Base-by-base conservation (phyloP, 2,329 filamentous ascomycete species). In the Coniosporium tulheliwenetii region DNA sequence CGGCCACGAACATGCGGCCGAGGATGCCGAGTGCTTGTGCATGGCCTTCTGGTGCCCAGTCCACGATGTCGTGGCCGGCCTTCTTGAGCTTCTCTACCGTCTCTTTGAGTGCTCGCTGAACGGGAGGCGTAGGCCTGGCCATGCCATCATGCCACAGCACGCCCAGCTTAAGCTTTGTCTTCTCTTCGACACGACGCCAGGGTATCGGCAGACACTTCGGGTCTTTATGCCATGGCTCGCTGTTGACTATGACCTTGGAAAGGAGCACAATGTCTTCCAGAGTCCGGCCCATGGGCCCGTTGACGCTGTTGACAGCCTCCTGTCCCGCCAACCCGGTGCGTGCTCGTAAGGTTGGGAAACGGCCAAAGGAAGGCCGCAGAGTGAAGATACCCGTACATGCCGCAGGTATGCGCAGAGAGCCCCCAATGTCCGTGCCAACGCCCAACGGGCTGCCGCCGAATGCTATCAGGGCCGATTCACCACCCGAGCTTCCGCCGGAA, bases 401-500 rank as follows among this genome's bases (percentile, higher is more conserved):
- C 15, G 73, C 73, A 10, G 66, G 66, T 26, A 69, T 70, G 10
- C 74, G 66, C 1, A 78, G 52, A 9, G 68, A 73, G 10, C 74
- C 74, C 1, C 66, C 65, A 41, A 81, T 79, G 45, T 81, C 77
- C 0, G 76, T 76, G 1, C 76, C 77, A 0, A 80, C 63, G 8
- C 79, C 79, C 1, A 80, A 45, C 1, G 69, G 65, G 44, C 70
- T 75, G 12, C 78, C 79, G 8, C 59, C 57, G 43, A 81, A 68
- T 0, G 63, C 61, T 31, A 83, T 66, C 2, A 83, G 63, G 0
- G 78, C 77, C 5, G 70, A 70, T 52, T 83, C 79, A 36, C 79
- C 79, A 2, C 79, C 79, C 0, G 75, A 79, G 32, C 71, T 77
- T 8, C 79, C 79, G 9, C 79, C 79, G 15, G 70, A 70, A 0